Evolutionary conservation across 768 basidiomycete genomes (phyloP), one percentile per base, ranked within the genome.

Genomic region (Boletus rubropictus): DNA sequence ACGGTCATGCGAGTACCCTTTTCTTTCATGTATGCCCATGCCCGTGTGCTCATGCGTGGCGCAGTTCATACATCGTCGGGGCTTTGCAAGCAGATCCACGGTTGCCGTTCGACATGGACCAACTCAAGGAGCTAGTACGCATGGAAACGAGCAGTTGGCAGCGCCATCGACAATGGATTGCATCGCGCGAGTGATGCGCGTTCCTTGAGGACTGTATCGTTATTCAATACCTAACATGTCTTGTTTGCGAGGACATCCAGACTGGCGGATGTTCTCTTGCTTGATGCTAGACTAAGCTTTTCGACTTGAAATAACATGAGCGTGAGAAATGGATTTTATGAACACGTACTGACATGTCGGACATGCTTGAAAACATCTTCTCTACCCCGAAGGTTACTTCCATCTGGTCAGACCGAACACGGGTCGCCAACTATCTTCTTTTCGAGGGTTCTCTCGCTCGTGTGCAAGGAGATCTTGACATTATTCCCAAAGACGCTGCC

Each of bases 341-440:
- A n/a, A n/a, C n/a, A n/a, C n/a, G n/a, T n/a, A n/a, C n/a, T n/a
- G n/a, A n/a, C n/a, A n/a, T n/a, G n/a, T n/a, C n/a, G n/a, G n/a
- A n/a, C 80, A 60, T 75, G 27, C 74, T 74, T 46, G 62, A 62
- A 29, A 59, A 64, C 48, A 65, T 73, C 37, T 74, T 73, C 56
- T 72, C 73, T 24, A 71, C 71, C 5, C 55, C 61, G 17, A 60
- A 62, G 17, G 58, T 64, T 7, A 65, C 72, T 7, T 52, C 56
- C 41, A 66, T 75, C 50, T 74, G 74, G 73, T 71, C 69, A 20
- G 74, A 74, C 33, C 48, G 50, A 14, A 43, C 48, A 3, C 64
- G 65, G 3, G 56, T 46, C 5, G 21, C 48, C 12, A 41, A 51
- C 15, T 67, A 68, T 41, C 63, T 66, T 35, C 42, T 24, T 29